phyloP scores from a whole-genome alignment of 1,284 basidiomycete genomes.

The Xerocomus minutiporus region DNA sequence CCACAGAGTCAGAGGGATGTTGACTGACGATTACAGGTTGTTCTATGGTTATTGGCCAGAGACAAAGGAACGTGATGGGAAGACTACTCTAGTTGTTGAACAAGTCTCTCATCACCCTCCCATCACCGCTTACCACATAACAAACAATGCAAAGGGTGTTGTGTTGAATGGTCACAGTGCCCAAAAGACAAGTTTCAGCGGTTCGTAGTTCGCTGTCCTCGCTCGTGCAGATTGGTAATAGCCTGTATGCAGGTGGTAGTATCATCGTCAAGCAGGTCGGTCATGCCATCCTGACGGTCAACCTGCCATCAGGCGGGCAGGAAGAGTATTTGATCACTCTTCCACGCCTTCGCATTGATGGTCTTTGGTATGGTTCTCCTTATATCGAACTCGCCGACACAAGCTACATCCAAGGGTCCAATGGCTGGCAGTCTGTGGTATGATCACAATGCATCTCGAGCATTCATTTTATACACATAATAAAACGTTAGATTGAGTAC shows the following conservation, averaged over 20 bases:
- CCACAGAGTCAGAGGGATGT: background rate
- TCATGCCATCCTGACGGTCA: slow-evolving; percentile 80
- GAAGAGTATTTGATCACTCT: slow-evolving; percentile 91
- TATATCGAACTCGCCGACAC: slow-evolving; percentile 89
- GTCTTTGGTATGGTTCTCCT: slow-evolving; percentile 61
- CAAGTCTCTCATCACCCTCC: slow-evolving; percentile 96
- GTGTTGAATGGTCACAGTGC: slow-evolving; percentile 86
- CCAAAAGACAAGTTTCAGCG: slow-evolving; percentile 92
- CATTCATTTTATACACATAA: slow-evolving; percentile 3
- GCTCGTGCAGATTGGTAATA: background rate
- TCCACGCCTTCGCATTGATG: slow-evolving; percentile 69
- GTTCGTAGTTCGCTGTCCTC: slow-evolving; percentile 37
- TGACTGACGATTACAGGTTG: slow-evolving; percentile 42
- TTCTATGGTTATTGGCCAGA: slow-evolving; percentile 95
- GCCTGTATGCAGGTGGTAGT: slow-evolving; percentile 45
- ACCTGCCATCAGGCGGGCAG: slow-evolving; percentile 50
- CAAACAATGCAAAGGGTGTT: slow-evolving; percentile 80
- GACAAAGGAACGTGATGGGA: slow-evolving; percentile 65
- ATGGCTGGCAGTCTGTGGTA: slow-evolving; percentile 65
- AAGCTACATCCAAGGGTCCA: slow-evolving; percentile 79
- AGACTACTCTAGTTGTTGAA: slow-evolving; percentile 87
- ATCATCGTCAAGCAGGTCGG: slow-evolving; percentile 94
- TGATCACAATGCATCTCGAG: slow-evolving; percentile 11
- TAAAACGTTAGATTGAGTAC: slow-evolving; percentile 66
- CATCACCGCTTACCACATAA: slow-evolving; percentile 81